Evolutionary conservation across 768 basidiomycete genomes (phyloP).

Genomic region (Naganishia antarctica): DNA sequence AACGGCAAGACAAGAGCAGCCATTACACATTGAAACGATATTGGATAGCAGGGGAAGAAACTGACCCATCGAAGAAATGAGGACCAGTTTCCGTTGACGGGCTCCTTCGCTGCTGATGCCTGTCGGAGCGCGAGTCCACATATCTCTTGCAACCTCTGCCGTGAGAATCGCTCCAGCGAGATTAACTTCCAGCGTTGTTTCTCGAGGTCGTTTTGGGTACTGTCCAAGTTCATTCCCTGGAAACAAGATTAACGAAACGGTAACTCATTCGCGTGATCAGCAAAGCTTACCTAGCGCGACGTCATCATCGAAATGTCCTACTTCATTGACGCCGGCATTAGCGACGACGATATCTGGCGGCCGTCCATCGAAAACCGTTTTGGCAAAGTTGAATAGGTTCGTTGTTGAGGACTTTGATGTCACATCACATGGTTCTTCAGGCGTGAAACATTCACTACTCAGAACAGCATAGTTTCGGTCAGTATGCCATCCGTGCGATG

Average conservation of each 20-base stretch:
- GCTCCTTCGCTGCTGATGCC: neutral
- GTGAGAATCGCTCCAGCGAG: conserved; percentile 24
- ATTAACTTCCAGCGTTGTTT: conserved; percentile 25
- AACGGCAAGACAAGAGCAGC: neutral
- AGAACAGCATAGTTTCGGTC: neutral
- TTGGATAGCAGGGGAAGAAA: neutral
- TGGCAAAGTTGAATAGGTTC: conserved; percentile 2
- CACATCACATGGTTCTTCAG: conserved; percentile 5
- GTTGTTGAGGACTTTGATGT: conserved; percentile 4
- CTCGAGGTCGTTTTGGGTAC: conserved; percentile 4
- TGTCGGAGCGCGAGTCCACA: neutral
- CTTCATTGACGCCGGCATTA: conserved; percentile 28
- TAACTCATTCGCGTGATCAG: neutral
- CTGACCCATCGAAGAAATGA: conserved; percentile 27
- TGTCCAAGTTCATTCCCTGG: conserved; percentile 6
- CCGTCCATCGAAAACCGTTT: neutral
- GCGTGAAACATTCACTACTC: conserved; percentile 7
- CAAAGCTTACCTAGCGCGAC: conserved; percentile 4
- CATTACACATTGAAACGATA: neutral
- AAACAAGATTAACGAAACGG: neutral
- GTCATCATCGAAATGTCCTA: conserved; percentile 21
- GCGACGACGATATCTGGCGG: conserved; percentile 28
- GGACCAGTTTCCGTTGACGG: conserved; percentile 18
- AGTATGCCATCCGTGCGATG: neutral
- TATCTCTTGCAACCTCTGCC: conserved; percentile 5